Evolutionary conservation across 208 protist species (phyloP).

Genomic region (Wallacemonas collosoma): DNA sequence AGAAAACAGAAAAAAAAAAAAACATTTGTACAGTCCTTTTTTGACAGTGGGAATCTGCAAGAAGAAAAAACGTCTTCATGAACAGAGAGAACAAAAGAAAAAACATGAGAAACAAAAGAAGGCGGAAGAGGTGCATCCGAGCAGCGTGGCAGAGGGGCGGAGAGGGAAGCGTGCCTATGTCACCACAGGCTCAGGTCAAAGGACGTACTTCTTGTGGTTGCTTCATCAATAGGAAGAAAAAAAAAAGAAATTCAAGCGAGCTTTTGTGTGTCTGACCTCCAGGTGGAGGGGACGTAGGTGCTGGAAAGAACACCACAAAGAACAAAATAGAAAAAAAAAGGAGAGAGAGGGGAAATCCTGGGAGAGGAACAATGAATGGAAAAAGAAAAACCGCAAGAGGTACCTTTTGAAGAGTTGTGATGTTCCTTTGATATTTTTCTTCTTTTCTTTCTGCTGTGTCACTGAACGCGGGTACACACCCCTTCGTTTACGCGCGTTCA

Average conservation of each 20-base stretch:
- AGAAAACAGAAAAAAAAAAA: background rate
- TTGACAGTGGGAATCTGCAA: background rate
- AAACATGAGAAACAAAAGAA: background rate
- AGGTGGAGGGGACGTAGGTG: background rate
- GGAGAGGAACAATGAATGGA: background rate
- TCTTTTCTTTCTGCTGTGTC: background rate
- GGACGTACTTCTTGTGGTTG: background rate
- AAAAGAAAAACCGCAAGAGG: background rate
- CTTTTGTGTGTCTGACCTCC: background rate
- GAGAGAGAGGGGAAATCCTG: background rate
- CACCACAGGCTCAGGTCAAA: no score
- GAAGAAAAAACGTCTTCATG: constrained; percentile 13
- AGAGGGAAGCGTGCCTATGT: background rate
- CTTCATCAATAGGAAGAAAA: background rate
- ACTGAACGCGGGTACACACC: no score
- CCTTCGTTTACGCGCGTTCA: no score
- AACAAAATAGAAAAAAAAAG: constrained; percentile 13
- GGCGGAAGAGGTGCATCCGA: background rate
- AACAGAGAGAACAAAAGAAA: background rate
- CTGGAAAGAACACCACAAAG: background rate
- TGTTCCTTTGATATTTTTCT: background rate
- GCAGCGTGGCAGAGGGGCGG: background rate
- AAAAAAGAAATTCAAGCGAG: background rate
- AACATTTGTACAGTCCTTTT: constrained; percentile 17
- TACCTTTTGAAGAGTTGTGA: background rate